Percentiles rank a stretch among this genome's conserved stretches.
Conservation (phyloP, 192 early-diverging fungal genomes). For the Backusella macrospora region DNA sequence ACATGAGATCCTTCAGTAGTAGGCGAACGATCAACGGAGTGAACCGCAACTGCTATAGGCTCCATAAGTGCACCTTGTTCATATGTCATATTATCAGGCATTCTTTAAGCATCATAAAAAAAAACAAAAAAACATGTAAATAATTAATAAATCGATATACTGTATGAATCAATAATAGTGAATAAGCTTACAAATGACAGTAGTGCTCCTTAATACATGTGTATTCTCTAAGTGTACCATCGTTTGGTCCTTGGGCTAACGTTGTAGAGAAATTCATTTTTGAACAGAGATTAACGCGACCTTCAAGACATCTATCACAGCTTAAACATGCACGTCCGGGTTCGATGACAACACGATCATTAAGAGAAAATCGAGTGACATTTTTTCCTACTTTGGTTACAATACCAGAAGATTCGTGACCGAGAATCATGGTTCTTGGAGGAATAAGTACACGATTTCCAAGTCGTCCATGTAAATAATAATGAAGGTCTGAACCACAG, state of each 20-base stretch:
- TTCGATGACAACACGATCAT: constrained; percentile 50
- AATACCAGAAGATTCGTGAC: constrained; percentile 49
- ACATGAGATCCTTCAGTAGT: constrained; percentile 28
- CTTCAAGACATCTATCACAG: constrained; percentile 40
- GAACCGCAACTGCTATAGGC: constrained; percentile 41
- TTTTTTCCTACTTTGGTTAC: constrained; percentile 39
- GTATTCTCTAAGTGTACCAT: constrained; percentile 15
- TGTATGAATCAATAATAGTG: constrained; percentile 44
- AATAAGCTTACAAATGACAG: constrained; percentile 34
- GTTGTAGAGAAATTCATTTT: constrained; percentile 46
- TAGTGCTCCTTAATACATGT: constrained; percentile 1
- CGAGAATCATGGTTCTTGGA: constrained; percentile 43
- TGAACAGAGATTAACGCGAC: constrained; percentile 42
- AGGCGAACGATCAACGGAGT: constrained; percentile 33
- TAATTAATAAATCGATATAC: too few species aligned
- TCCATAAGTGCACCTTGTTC: constrained; percentile 46
- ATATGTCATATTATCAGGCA: constrained; percentile 39
- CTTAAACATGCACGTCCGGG: constrained; percentile 41
- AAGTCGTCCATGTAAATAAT: constrained; percentile 42
- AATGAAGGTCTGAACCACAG: constrained; percentile 50
- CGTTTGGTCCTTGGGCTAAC: constrained; percentile 26
- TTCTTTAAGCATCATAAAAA: constrained; percentile 10
- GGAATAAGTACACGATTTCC: constrained; percentile 31
- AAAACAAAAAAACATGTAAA: too few species aligned
- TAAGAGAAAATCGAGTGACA: constrained; percentile 38